Conservation (phyloP, 805 yeast genomes). For the Millerago galiae region DNA sequence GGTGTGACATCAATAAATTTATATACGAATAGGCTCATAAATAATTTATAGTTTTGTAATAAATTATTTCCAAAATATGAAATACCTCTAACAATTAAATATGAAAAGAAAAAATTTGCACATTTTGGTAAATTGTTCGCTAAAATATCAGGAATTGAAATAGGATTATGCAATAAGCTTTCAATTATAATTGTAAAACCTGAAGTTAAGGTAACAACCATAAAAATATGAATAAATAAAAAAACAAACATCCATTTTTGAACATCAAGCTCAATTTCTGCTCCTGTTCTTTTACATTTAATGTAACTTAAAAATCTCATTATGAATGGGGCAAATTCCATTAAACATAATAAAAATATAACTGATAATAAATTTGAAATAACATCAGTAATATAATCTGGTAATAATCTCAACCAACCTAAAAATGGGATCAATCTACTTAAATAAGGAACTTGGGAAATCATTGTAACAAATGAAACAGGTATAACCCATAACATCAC, state of each 20-base stretch:
- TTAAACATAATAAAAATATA: constrained; percentile 52
- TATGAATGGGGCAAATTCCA: constrained; percentile 53
- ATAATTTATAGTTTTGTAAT: constrained; percentile 49
- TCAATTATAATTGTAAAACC: constrained; percentile 62
- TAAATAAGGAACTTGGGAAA: constrained; percentile 67
- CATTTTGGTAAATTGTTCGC: constrained; percentile 82
- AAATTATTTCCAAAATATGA: constrained; percentile 70
- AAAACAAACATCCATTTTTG: constrained; percentile 78
- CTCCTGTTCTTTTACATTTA: constrained; percentile 56
- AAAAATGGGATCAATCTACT: constrained; percentile 56
- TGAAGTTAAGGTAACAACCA: constrained; percentile 80
- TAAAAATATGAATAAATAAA: constrained; percentile 72
- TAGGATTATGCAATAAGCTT: constrained; percentile 61
- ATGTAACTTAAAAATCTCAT: constrained; percentile 48
- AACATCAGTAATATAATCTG: constrained; percentile 45
- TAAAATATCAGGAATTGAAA: constrained; percentile 60
- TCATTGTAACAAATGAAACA: constrained; percentile 69
- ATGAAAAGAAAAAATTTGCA: constrained; percentile 79
- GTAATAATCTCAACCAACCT: constrained; percentile 47
- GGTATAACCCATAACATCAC: constrained; percentile 75
- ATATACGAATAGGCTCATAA: constrained; percentile 30
- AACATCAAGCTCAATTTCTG: constrained; percentile 59
- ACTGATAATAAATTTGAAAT: constrained; percentile 66
- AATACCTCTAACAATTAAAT: constrained; percentile 66
- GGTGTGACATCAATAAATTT: constrained; percentile 51